phyloP scores from a whole-genome alignment of 768 basidiomycete genomes.

The Termitomyces sp. region DNA sequence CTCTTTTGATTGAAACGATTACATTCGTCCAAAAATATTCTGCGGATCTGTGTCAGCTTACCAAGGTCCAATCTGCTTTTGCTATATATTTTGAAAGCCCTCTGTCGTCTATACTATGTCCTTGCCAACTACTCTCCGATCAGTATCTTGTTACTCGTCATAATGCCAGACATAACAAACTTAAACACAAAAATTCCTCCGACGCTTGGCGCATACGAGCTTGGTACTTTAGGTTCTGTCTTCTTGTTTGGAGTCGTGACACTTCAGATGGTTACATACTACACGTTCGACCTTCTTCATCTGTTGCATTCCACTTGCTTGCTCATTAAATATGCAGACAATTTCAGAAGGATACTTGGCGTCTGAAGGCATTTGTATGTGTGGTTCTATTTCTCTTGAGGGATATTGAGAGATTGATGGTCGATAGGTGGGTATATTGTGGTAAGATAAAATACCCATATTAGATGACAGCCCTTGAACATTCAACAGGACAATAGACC shows the following conservation, averaged over 20 bases:
- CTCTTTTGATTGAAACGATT: no score
- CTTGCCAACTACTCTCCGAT: neutral
- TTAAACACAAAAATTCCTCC: neutral
- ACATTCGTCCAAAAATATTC: no score
- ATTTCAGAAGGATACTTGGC: conserved; percentile 7
- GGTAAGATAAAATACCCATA: neutral
- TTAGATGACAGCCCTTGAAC: neutral
- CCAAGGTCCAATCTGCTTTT: neutral
- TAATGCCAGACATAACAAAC: neutral
- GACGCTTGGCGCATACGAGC: neutral
- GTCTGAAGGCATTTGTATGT: conserved; percentile 8
- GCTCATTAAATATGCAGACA: neutral
- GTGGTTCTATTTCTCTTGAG: neutral
- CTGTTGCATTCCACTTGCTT: neutral
- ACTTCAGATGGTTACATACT: conserved; percentile 2
- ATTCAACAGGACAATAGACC: conserved; percentile 3
- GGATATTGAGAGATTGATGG: neutral
- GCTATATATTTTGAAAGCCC: neutral
- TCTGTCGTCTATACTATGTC: neutral
- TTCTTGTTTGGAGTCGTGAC: conserved; percentile 3
- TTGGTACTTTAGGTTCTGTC: neutral
- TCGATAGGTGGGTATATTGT: conserved; percentile 9
- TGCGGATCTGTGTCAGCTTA: neutral
- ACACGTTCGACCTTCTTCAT: neutral
- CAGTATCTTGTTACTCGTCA: neutral